phyloP scores from a whole-genome alignment of 768 basidiomycete genomes.

The Tephrocybe sp. region DNA sequence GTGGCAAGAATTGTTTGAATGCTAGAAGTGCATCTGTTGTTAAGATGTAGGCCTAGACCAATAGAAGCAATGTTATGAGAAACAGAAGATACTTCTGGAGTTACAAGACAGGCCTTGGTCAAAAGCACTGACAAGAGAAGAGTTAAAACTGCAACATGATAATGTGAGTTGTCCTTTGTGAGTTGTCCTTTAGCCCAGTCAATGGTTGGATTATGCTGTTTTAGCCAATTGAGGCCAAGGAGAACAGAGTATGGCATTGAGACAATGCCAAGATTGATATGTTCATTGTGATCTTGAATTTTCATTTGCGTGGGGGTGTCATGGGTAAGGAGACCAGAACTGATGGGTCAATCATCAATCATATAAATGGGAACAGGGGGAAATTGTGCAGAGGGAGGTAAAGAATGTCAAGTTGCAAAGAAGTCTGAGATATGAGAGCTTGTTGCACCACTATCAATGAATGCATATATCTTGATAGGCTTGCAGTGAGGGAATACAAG shows the following conservation, averaged over 20 bases:
- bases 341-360: constrained; percentile 22
- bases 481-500: not conserved
- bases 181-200: constrained; percentile 22
- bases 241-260: constrained; percentile 27
- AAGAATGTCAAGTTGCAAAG: not conserved
- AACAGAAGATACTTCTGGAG: not conserved
- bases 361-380: not conserved
- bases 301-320: constrained; percentile 23
- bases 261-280: constrained; percentile 21
- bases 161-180: constrained; percentile 21
- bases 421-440: constrained; percentile 32
- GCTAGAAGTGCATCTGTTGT: not conserved
- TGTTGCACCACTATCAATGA: constrained; percentile 20
- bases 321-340: constrained; percentile 33
- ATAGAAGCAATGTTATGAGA: constrained; percentile 15
- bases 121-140: constrained; percentile 4
- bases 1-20: constrained; percentile 6
- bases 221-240: constrained; percentile 26
- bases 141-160: constrained; percentile 19
- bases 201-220: constrained; percentile 23
- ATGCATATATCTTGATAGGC: not conserved
- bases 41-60: constrained; percentile 24
- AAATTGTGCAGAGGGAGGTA: not conserved
- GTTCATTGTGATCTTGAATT: constrained; percentile 23
- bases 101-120: not conserved